Conservation (phyloP, 2,329 filamentous ascomycete species). For the Aureobasidium sp. region DNA sequence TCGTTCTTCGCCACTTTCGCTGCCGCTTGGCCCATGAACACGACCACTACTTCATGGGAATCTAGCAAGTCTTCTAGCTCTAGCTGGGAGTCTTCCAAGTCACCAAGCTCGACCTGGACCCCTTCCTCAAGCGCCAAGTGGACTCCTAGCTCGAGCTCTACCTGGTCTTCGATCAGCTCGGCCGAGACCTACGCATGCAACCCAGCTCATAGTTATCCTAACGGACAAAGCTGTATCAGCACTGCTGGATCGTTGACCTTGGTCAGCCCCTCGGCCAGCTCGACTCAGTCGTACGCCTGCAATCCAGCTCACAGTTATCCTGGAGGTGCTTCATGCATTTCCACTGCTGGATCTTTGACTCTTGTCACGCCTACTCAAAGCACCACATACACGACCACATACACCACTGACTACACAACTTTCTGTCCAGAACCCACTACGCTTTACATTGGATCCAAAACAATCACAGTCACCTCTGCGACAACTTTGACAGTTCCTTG, state of each 20-base stretch:
- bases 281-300: slow-evolving; percentile 12
- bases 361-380: slow-evolving; percentile 16
- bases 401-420: slow-evolving; percentile 17
- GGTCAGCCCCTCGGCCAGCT: not conserved
- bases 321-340: not conserved
- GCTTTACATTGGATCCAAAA: too few species aligned
- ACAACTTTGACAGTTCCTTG: slow-evolving; percentile 14
- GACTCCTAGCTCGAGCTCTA: not conserved
- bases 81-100: slow-evolving; percentile 11
- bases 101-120: slow-evolving; percentile 11
- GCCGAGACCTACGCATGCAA: slow-evolving; percentile 13
- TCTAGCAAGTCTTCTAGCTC: not conserved
- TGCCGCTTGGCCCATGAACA: not conserved
- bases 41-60: not conserved
- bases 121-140: not conserved
- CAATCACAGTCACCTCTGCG: slow-evolving; percentile 13
- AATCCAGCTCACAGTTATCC: slow-evolving; percentile 4
- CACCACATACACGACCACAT: not conserved
- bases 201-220: not conserved
- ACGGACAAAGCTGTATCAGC: not conserved
- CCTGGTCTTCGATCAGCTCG: not conserved
- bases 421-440: too few species aligned
- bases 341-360: slow-evolving; percentile 16
- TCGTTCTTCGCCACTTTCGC: not conserved
- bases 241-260: slow-evolving; percentile 15